Evolutionary conservation across 2,329 filamentous ascomycete genomes (phyloP), one percentile per base, ranked within the genome.

Genomic region (Epichloe gansuensis): DNA sequence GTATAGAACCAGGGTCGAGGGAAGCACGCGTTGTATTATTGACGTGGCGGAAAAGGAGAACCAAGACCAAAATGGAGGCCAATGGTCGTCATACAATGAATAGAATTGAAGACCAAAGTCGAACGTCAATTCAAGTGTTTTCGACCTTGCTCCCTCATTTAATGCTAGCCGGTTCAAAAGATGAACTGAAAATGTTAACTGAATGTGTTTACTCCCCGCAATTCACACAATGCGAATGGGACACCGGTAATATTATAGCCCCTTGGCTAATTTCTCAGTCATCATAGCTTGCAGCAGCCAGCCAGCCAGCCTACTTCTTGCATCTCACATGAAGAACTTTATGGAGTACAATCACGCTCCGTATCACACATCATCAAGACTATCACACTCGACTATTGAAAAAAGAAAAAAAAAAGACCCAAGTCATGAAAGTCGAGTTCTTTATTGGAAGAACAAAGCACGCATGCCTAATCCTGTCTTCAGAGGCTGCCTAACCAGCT

Each of bases 391-490:
- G 9, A 9, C 31, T 8, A 4, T 31, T 40, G 4, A 4, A n/a
- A n/a, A 12, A 35, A 40, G 17, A 13, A 48, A 12, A 13, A 48
- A 12, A 40, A 38, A 41, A 39, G 9, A 34, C 31, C 31, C 31
- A 31, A 31, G 31, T n/a, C 27, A 31, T 38, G 17, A 63, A 64
- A 60, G 59, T 63, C 56, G 58, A 61, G 55, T 68, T 66, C 61
- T 66, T 64, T 64, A 64, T 64, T 65, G 64, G 64, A 66, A 64
- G 63, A 68, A 66, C 63, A 66, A 65, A 64, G 63, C 64, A 63
- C 66, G 45, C 62, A 66, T 69, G 63, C 66, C 65, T 64, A 38
- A 63, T 53, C 40, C 50, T 67, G 64, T 65, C 62, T 58, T 63
- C 62, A 62, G 59, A 65, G 66, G 63, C 65, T 66, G 62, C 62